phyloP scores from a whole-genome alignment of 192 early-diverging fungal species.

The Gaertneriomyces semiglobifer region DNA sequence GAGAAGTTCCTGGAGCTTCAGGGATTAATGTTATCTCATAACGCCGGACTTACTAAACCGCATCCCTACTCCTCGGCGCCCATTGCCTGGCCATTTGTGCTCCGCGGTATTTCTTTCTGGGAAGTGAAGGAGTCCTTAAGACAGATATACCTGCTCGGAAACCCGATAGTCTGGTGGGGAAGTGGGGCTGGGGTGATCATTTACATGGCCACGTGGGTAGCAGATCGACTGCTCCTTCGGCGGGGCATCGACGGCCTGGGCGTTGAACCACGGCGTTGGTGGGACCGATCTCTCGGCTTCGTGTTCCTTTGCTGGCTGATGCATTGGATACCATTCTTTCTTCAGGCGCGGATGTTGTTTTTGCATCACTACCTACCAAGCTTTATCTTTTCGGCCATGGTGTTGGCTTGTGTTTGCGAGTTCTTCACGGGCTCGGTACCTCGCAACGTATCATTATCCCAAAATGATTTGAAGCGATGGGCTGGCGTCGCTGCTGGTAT shows the following conservation, averaged over 20 bases:
- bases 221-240: slow-evolving; percentile 67
- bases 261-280: slow-evolving; percentile 50
- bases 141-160: slow-evolving; percentile 87
- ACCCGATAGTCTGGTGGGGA: slow-evolving; percentile 84
- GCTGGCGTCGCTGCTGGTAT: slow-evolving; percentile 26
- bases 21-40: slow-evolving; percentile 83
- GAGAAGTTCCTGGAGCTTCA: slow-evolving; percentile 87
- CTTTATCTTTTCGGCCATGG: slow-evolving; percentile 75
- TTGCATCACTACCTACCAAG: slow-evolving; percentile 94
- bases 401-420: slow-evolving; percentile 71
- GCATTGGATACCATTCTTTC: slow-evolving; percentile 89
- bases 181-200: slow-evolving; percentile 57
- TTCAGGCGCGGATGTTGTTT: slow-evolving; percentile 89
- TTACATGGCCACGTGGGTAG: slow-evolving; percentile 60
- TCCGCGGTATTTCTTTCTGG: slow-evolving; percentile 89
- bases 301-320: slow-evolving; percentile 78
- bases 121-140: slow-evolving; percentile 73
- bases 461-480: background rate
- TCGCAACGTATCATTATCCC: slow-evolving; percentile 1
- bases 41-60: slow-evolving; percentile 78
- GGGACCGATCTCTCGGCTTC: slow-evolving; percentile 65
- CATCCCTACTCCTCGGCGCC: slow-evolving; percentile 94
- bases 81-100: slow-evolving; percentile 83
- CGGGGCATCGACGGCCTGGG: slow-evolving; percentile 68
- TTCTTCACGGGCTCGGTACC: slow-evolving; percentile 49